phyloP scores from a whole-genome alignment of 192 early-diverging fungal genomes.

The Linnemannia schmuckeri region DNA sequence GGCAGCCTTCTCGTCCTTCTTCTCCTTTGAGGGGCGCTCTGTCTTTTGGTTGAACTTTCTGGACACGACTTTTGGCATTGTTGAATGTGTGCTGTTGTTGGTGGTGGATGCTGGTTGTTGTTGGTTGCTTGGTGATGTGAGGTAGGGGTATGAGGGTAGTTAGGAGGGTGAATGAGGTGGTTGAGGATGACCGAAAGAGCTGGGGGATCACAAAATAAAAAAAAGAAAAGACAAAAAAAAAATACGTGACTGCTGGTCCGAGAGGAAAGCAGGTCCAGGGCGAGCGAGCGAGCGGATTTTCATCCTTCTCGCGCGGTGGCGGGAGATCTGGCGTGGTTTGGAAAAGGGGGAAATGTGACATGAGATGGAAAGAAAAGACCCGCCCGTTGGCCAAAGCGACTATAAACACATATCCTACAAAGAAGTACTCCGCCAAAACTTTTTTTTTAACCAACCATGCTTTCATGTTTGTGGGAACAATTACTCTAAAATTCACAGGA shows the following conservation, averaged over 20 bases:
- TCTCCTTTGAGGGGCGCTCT: slow-evolving; percentile 31
- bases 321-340: too few relatives aligned
- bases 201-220: neutral
- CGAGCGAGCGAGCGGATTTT: too few relatives aligned
- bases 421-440: too few relatives aligned
- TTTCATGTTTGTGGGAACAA: neutral
- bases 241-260: neutral
- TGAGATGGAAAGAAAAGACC: too few relatives aligned
- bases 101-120: neutral
- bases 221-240: neutral
- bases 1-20: slow-evolving; percentile 51
- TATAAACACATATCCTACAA: too few relatives aligned
- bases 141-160: neutral
- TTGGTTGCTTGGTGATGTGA: neutral
- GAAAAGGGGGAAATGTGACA: too few relatives aligned
- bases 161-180: neutral
- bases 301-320: too few relatives aligned
- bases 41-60: slow-evolving; percentile 40
- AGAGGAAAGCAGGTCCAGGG: neutral
- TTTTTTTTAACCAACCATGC: too few relatives aligned
- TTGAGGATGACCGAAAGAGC: neutral
- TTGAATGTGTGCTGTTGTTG: neutral
- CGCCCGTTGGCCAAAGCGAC: too few relatives aligned
- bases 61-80: slow-evolving; percentile 48
- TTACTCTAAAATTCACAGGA: neutral